phyloP scores from a whole-genome alignment of 306 rosid species.

The Cajanus cajan region DNA sequence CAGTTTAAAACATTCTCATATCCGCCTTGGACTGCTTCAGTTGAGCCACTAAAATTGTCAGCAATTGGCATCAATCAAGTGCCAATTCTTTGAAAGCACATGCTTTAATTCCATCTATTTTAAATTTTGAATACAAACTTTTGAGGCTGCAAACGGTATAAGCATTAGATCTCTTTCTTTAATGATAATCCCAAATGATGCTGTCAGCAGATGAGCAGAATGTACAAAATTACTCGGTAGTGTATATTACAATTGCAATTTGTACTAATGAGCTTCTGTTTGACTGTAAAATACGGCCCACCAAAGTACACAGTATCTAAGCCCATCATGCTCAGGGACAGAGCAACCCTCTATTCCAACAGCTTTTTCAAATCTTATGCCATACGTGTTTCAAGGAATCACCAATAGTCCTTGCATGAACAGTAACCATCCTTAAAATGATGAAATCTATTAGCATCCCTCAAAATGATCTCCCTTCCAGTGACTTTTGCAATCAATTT shows the following conservation, averaged over 20 bases:
- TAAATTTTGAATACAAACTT: slow-evolving; percentile 40
- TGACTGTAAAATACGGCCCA: slow-evolving; percentile 64
- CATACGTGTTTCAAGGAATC: slow-evolving; percentile 23
- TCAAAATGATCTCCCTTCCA: slow-evolving; percentile 69
- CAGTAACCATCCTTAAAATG: slow-evolving; percentile 70
- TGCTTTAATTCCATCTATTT: slow-evolving; percentile 58
- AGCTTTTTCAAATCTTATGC: slow-evolving; percentile 6
- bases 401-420: slow-evolving; percentile 79
- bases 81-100: slow-evolving; percentile 58
- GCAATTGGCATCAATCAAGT: slow-evolving; percentile 39
- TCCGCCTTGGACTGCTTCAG: slow-evolving; percentile 63
- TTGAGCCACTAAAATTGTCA: slow-evolving; percentile 42
- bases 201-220: neutral
- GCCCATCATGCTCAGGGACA: slow-evolving; percentile 49
- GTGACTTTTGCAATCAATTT: slow-evolving; percentile 68
- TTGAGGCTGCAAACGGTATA: slow-evolving; percentile 46
- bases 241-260: slow-evolving; percentile 1
- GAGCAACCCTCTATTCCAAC: slow-evolving; percentile 51
- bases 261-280: slow-evolving; percentile 48
- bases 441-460: slow-evolving; percentile 78
- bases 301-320: slow-evolving; percentile 51
- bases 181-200: neutral
- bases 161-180: slow-evolving; percentile 18
- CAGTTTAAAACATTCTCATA: slow-evolving; percentile 56
- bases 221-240: neutral